Evolutionary conservation across 2,329 filamentous ascomycete species (phyloP).

Genomic region (Capronia epimyces): DNA sequence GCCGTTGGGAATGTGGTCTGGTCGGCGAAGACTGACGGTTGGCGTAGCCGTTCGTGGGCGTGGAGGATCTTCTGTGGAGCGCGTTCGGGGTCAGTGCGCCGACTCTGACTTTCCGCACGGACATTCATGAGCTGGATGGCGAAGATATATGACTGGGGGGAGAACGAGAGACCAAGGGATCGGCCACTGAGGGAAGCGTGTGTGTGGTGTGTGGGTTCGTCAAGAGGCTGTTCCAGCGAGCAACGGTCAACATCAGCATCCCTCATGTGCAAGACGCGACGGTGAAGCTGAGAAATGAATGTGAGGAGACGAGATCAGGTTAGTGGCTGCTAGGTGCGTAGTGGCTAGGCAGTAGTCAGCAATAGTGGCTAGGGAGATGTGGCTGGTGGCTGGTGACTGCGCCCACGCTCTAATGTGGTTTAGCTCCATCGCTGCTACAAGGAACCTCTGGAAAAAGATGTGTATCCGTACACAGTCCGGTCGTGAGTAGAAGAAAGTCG

Average conservation of each 20-base stretch:
- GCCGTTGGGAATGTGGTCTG: slow-evolving; percentile 6
- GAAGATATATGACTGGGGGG: background rate
- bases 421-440: background rate
- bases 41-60: slow-evolving; percentile 6
- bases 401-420: background rate
- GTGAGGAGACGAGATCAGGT: background rate
- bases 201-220: background rate
- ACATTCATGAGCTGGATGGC: slow-evolving; percentile 15
- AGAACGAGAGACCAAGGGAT: background rate
- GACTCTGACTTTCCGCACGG: slow-evolving; percentile 6
- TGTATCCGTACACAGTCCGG: too few relatives aligned
- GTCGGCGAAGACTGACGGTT: slow-evolving; percentile 12
- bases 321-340: background rate
- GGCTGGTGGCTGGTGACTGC: background rate
- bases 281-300: background rate
- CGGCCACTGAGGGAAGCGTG: background rate
- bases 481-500: too few relatives aligned
- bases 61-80: slow-evolving; percentile 18
- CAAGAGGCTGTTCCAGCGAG: too few relatives aligned
- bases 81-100: slow-evolving; percentile 20
- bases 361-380: too few relatives aligned
- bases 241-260: background rate
- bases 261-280: background rate
- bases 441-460: background rate
- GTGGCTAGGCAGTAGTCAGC: too few relatives aligned